These are phyloP conservation scores for Cyclotella atomus DNA, from an alignment of 108 stramenopile species.

Conservation along the genomic window DNA sequence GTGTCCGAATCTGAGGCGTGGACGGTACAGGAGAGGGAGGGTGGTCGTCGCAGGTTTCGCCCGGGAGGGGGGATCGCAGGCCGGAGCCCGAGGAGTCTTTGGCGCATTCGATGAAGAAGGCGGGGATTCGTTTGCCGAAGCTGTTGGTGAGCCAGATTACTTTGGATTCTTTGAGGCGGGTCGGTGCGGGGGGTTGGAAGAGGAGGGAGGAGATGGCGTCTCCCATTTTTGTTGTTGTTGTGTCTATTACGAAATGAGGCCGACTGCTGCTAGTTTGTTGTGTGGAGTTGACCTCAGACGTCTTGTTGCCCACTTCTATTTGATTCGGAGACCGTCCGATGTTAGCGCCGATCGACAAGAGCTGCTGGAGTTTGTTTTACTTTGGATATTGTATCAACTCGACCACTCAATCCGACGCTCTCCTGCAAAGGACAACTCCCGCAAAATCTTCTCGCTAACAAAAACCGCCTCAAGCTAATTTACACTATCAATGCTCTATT, in stretches of 20 bases:
- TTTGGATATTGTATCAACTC: neutral
- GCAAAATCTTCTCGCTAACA: neutral
- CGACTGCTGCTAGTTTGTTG: neutral
- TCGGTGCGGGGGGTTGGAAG: slow-evolving; percentile 89
- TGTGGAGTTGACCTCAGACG: neutral
- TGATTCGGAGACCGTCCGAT: neutral
- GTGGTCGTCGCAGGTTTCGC: slow-evolving; percentile 23
- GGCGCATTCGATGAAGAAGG: slow-evolving; percentile 81
- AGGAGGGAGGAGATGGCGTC: slow-evolving; percentile 86
- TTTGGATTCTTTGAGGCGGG: slow-evolving; percentile 91
- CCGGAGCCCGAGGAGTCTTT: slow-evolving; percentile 40
- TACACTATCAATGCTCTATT: neutral
- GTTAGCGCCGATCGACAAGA: neutral
- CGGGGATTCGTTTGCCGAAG: slow-evolving; percentile 76
- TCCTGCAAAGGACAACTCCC: neutral
- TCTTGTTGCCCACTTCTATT: neutral
- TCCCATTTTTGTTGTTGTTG: slow-evolving; percentile 51
- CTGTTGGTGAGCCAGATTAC: slow-evolving; percentile 88
- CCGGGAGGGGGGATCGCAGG: slow-evolving; percentile 44
- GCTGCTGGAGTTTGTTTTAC: neutral
- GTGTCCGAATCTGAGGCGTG: slow-evolving; percentile 54
- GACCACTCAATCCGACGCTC: neutral
- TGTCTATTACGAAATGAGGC: neutral
- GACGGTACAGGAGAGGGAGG: slow-evolving; percentile 12
- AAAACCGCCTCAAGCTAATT: neutral